Base-by-base conservation (phyloP, 169 alveolate species). In the Cryptosporidium meleagridis region DNA sequence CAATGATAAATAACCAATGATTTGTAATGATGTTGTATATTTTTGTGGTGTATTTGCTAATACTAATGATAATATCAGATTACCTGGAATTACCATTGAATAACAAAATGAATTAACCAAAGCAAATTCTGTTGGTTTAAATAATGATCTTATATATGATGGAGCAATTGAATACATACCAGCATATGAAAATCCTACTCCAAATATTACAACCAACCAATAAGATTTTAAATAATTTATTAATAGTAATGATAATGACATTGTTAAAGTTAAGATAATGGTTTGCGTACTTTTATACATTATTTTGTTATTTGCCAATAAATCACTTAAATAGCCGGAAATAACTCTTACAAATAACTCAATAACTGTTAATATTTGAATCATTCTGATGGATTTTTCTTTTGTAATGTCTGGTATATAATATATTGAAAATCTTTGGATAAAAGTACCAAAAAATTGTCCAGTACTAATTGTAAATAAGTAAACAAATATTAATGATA, bases 401-500 rank as follows among this genome's bases (percentile, higher is more conserved):
- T 75, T 53, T 16, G 72, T 75, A 45, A 75, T 55, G 58, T 59
- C 53, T 75, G 86, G 86, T 35, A 75, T 59, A 26, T 75, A 75
- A 39, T 75, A 75, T 35, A 75, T 33, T 23, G 86, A 55, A 59
- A 75, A 75, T 75, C 72, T 75, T 75, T 58, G 73, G 12, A 75
- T 55, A 75, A 75, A 75, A 14, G 86, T 59, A 35, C 86, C 86
- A 75, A 58, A 75, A 75, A 58, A 58, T 52, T 75, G 86, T 1
- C 86, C 86, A 18, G 86, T 75, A 39, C 86, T 75, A 37, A 75
- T 75, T 35, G 86, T 75, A 75, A 75, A 75, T 55, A 75, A 75
- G 33, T 75, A 75, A 3, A 58, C 71, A 33, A 53, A 53, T 35
- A 75, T 75, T 53, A 75, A 39, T 37, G 86, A 75, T 35, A 75